phyloP scores from a whole-genome alignment of 768 basidiomycete species.

The Sarcodon sp. region DNA sequence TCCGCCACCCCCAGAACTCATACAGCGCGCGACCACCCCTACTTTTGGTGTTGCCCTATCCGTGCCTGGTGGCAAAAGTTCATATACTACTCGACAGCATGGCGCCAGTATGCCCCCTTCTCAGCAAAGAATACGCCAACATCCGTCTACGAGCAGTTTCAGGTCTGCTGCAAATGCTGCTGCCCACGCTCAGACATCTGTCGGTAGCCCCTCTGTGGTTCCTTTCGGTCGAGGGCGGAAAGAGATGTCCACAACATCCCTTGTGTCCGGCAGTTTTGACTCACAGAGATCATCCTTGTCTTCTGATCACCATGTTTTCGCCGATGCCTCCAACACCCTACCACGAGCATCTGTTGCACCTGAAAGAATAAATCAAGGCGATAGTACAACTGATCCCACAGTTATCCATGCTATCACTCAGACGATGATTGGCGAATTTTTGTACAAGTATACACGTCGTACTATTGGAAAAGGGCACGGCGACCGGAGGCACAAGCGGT shows the following conservation, averaged over 20 bases:
- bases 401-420: conserved; percentile 97
- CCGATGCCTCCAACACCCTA: conserved; percentile 19
- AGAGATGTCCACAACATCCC: conserved; percentile 55
- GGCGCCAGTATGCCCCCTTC: conserved; percentile 71
- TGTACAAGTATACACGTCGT: conserved; percentile 93
- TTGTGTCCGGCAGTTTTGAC: conserved; percentile 53
- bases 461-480: conserved; percentile 86
- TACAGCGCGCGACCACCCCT: conserved; percentile 84
- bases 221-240: conserved; percentile 39
- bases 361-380: conserved; percentile 18
- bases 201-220: conserved; percentile 27
- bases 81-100: conserved; percentile 40
- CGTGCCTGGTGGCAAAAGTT: conserved; percentile 30
- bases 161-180: conserved; percentile 57
- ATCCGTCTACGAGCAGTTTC: conserved; percentile 75
- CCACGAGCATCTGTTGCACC: conserved; percentile 29
- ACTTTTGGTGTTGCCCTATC: conserved; percentile 55
- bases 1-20: conserved; percentile 85
- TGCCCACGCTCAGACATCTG: conserved; percentile 32
- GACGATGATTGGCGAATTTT: conserved; percentile 98
- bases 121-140: conserved; percentile 50
- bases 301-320: conserved; percentile 53
- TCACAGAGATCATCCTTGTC: conserved; percentile 78
- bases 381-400: conserved; percentile 66
- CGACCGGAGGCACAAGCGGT: conserved; percentile 81